Conservation (phyloP, 306 rosid genomes). For the Psophocarpus tetragonolobus region DNA sequence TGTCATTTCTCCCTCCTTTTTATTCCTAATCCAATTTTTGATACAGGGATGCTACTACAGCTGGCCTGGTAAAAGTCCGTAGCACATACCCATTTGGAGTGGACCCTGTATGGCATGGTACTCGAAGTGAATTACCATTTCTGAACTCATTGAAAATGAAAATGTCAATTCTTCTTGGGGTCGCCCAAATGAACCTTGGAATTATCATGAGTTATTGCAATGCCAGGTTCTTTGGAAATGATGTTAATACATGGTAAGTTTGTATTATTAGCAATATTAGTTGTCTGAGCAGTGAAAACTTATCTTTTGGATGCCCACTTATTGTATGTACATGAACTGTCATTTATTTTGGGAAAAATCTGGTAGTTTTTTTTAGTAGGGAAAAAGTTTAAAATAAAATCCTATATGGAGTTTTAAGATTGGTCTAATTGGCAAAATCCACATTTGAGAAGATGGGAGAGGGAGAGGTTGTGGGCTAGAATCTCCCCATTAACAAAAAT, state of each 20-base stretch:
- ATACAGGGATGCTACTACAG: conserved; percentile 72
- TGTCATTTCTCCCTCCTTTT: background rate
- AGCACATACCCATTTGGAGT: conserved; percentile 91
- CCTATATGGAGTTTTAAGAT: no score
- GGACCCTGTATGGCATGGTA: conserved; percentile 96
- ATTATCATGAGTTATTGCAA: conserved; percentile 82
- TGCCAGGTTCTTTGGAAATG: conserved; percentile 68
- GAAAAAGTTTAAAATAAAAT: background rate
- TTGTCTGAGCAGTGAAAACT: background rate
- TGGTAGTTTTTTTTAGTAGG: background rate
- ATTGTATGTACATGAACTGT: background rate
- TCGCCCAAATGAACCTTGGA: conserved; percentile 97
- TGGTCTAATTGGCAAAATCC: no score
- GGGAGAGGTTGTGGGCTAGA: no score
- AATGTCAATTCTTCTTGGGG: conserved; percentile 94
- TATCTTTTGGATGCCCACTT: background rate
- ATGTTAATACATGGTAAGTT: conserved; percentile 79
- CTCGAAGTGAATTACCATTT: conserved; percentile 91
- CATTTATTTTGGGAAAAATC: conserved; percentile 8
- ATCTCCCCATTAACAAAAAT: no score
- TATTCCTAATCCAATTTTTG: background rate
- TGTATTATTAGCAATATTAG: background rate
- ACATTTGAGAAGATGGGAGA: no score
- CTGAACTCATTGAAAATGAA: conserved; percentile 96
- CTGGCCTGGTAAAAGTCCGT: conserved; percentile 75